Evolutionary conservation across 371 early-diverging fungal genomes (phyloP).

Genomic region (Chytridium lagenaria): DNA sequence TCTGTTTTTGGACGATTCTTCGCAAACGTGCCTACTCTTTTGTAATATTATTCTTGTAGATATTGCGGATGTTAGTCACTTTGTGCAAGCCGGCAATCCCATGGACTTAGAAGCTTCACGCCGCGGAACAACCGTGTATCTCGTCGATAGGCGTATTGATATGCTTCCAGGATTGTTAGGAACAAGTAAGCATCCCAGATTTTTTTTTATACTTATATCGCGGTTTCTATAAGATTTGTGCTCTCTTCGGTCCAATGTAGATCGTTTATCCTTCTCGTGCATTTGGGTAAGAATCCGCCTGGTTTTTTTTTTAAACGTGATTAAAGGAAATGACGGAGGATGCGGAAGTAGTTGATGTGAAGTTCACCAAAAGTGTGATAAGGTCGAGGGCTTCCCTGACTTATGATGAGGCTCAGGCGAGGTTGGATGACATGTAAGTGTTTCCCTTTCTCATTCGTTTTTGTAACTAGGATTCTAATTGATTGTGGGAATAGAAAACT

Average conservation of each 20-base stretch:
- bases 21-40: too few species aligned
- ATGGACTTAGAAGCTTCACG: constrained; percentile 89
- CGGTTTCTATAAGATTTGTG: constrained; percentile 73
- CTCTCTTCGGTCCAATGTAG: constrained; percentile 88
- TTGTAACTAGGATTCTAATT: neutral
- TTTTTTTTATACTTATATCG: constrained; percentile 7
- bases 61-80: constrained; percentile 98
- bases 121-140: constrained; percentile 95
- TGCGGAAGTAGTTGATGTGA: constrained; percentile 76
- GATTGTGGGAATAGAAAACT: constrained; percentile 50
- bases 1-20: too few species aligned
- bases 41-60: too few species aligned
- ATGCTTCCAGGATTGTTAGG: constrained; percentile 94
- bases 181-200: constrained; percentile 61
- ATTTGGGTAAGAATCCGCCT: constrained; percentile 52
- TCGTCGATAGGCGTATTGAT: constrained; percentile 95
- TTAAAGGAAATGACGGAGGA: constrained; percentile 70
- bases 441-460: neutral
- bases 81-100: constrained; percentile 83
- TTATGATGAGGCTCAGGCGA: constrained; percentile 96
- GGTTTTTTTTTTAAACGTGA: neutral
- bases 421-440: constrained; percentile 84
- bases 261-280: constrained; percentile 91
- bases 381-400: constrained; percentile 92
- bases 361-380: constrained; percentile 91